phyloP scores from a whole-genome alignment of 768 basidiomycete species.

The Cystofilobasidium capitatum region DNA sequence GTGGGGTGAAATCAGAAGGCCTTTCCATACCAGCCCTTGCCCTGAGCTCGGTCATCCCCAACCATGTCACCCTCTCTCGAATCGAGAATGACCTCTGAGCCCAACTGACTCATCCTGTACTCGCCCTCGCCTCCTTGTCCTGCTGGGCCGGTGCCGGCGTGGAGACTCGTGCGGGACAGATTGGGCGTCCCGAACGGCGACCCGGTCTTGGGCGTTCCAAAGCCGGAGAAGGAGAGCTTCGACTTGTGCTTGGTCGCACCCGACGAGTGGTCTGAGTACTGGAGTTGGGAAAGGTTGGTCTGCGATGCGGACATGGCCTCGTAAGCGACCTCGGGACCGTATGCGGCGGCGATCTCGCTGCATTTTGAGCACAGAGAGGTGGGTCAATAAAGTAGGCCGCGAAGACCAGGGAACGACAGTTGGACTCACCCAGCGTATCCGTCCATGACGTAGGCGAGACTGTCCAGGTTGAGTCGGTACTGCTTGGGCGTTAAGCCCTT shows the following conservation, averaged over 20 bases:
- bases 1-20: neutral
- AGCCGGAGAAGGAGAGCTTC: neutral
- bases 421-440: conserved; percentile 60
- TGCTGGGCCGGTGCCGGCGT: neutral
- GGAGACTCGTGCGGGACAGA: neutral
- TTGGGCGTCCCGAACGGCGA: conserved; percentile 7
- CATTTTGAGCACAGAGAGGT: conserved; percentile 2
- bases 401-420: conserved; percentile 2
- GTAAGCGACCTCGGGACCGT: conserved; percentile 55
- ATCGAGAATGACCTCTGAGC: neutral
- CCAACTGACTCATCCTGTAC: neutral
- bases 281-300: conserved; percentile 44
- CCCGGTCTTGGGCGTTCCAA: conserved; percentile 6
- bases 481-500: conserved; percentile 82
- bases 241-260: neutral
- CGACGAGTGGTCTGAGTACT: conserved; percentile 15
- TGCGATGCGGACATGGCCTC: conserved; percentile 54
- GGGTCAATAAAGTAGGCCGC: neutral
- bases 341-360: conserved; percentile 66
- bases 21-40: neutral
- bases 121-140: neutral
- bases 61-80: neutral
- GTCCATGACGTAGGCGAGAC: conserved; percentile 76
- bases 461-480: conserved; percentile 61
- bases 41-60: neutral